These are phyloP conservation scores for Castanea mollissima DNA, from an alignment of 306 rosid species.

Conservation along the genomic window DNA sequence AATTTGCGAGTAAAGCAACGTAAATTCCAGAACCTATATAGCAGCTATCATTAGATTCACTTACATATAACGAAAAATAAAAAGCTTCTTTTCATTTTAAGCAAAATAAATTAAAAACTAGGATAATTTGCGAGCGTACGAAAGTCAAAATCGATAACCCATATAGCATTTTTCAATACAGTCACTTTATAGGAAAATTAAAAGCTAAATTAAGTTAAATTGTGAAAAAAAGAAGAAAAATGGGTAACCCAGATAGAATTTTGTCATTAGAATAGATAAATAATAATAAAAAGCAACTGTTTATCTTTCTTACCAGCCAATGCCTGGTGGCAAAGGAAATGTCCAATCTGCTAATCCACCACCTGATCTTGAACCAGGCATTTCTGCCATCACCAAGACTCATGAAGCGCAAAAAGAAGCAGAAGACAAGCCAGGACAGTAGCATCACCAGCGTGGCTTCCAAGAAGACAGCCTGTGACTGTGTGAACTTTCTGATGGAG, in stretches of 20 bases:
- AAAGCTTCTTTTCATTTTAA: background rate
- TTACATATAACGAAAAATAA: too few species aligned
- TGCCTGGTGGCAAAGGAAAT: constrained; percentile 88
- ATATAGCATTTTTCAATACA: background rate
- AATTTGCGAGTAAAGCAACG: too few species aligned
- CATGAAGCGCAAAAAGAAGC: constrained; percentile 62
- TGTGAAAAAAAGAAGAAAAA: too few species aligned
- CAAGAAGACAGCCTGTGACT: constrained; percentile 95
- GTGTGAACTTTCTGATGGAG: constrained; percentile 78
- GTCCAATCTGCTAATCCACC: constrained; percentile 90
- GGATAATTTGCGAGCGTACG: background rate
- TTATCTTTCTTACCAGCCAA: constrained; percentile 64
- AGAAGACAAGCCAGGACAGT: constrained; percentile 72
- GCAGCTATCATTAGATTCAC: too few species aligned
- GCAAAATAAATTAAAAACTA: background rate
- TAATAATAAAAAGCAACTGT: too few species aligned
- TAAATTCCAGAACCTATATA: too few species aligned
- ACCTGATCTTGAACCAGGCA: constrained; percentile 73
- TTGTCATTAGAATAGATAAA: too few species aligned
- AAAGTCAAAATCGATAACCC: background rate
- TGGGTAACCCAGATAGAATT: too few species aligned
- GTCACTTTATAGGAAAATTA: too few species aligned
- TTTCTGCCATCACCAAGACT: constrained; percentile 66
- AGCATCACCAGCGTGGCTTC: constrained; percentile 77
- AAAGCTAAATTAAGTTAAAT: too few species aligned